Percentiles rank a stretch among this genome's conserved stretches.
Evolutionary conservation across 2,329 filamentous ascomycete species (phyloP).

Genomic region (Ceratocystis lukuohia): DNA sequence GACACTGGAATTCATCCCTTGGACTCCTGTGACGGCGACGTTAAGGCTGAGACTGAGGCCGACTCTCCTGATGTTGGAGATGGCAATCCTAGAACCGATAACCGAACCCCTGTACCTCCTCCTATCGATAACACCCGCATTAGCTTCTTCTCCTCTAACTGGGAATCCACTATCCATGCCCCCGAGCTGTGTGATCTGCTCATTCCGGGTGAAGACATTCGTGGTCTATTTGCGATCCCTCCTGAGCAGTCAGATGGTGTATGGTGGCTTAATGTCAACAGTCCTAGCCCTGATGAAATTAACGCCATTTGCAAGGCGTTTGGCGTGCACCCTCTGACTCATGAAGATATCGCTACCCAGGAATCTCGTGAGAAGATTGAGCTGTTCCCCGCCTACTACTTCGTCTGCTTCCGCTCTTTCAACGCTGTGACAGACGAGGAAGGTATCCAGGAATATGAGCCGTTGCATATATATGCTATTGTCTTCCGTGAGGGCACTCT

Average conservation of each 20-base stretch:
- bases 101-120: constrained; percentile 23
- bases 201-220: constrained; percentile 77
- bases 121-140: constrained; percentile 62
- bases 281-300: constrained; percentile 78
- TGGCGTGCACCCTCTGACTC: constrained; percentile 85
- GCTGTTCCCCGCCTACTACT: constrained; percentile 94
- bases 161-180: constrained; percentile 86
- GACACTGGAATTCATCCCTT: not conserved
- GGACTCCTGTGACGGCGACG: not conserved
- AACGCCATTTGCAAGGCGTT: constrained; percentile 84
- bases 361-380: constrained; percentile 98
- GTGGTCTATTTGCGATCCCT: constrained; percentile 64
- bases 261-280: constrained; percentile 97
- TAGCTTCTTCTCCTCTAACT: constrained; percentile 92
- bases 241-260: constrained; percentile 59
- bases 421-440: constrained; percentile 62
- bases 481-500: constrained; percentile 92
- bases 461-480: constrained; percentile 91
- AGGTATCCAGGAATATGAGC: constrained; percentile 73
- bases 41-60: constrained; percentile 26
- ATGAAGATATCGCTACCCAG: constrained; percentile 90
- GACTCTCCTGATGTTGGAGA: constrained; percentile 28
- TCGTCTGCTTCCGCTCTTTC: constrained; percentile 94
- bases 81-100: constrained; percentile 19
- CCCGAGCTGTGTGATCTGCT: constrained; percentile 77